Base-by-base conservation (phyloP, 192 early-diverging fungal species). In the Backusella australiensis region DNA sequence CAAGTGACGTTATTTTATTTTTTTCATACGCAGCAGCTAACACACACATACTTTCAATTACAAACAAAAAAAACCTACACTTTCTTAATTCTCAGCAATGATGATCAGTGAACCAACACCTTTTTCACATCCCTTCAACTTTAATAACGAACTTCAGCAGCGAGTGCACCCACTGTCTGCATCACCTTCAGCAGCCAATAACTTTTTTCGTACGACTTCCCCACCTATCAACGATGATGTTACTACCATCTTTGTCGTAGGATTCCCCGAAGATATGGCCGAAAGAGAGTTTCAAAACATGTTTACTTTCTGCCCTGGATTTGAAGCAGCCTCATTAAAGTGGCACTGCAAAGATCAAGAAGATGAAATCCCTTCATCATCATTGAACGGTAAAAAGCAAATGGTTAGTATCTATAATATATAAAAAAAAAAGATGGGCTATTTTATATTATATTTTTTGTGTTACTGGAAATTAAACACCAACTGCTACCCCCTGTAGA, bases 281-380 rank as follows among this genome's bases (percentile, higher is more conserved):
- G 98, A 99, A 84, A 86, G 98, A 52, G 98, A 99, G 84, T 99
- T 99, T 81, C 96, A 96, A 79, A 97, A 97, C 87, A 98, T 98
- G 95, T 99, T 99, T 86, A 95, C 92, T 23, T 98, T 99, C 72
- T 95, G 92, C 21, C 89, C 94, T 42, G 98, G 97, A 6, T 99
- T 98, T 72, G 98, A 98, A 80, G 98, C 97, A 1, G 97, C 98
- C 17, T 95, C 96, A 6, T 88, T 99, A 44, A 99, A 98, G 84
- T 88, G 95, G 68, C 96, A 96, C 34, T 81, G 85, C 63, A 85
- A 86, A 78, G 93, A 93, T 63, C 91, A 89, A 71, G 84, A 86
- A 35, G 91, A 89, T 39, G 89, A 90, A 39, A 29, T 39, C 41
- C 93, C 95, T 39, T 35, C 34, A 23, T 34, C 29, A 63, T 63